Evolutionary conservation across 2,329 filamentous ascomycete species (phyloP).

Genomic region (Fusarium zealandicum): DNA sequence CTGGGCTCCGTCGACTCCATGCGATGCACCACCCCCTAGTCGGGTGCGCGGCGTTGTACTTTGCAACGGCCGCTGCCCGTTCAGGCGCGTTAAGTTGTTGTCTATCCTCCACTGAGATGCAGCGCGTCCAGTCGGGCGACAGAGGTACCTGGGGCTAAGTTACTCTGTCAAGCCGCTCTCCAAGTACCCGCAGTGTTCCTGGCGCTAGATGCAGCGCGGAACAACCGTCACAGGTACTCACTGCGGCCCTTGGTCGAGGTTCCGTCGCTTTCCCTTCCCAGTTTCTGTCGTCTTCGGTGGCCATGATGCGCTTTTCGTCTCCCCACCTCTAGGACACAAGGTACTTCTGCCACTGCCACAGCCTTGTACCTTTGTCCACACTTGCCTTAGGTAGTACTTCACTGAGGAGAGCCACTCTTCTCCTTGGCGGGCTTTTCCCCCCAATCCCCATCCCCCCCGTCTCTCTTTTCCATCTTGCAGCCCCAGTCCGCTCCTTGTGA

Average conservation of each 20-base stretch:
- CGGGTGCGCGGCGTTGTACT: constrained; percentile 24
- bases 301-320: constrained; percentile 14
- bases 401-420: constrained; percentile 29
- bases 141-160: constrained; percentile 30
- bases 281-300: constrained; percentile 7
- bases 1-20: constrained; percentile 30
- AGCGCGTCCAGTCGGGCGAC: constrained; percentile 30
- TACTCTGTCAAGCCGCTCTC: constrained; percentile 26
- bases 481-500: constrained; percentile 48
- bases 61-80: constrained; percentile 33
- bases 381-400: constrained; percentile 22
- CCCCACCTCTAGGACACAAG: constrained; percentile 17
- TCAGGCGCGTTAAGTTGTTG: constrained; percentile 32
- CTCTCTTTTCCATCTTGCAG: constrained; percentile 47
- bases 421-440: constrained; percentile 48
- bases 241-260: constrained; percentile 13
- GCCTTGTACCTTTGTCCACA: constrained; percentile 22
- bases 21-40: constrained; percentile 31
- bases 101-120: constrained; percentile 16
- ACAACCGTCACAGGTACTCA: constrained; percentile 18
- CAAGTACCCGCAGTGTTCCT: constrained; percentile 32
- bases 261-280: constrained; percentile 28
- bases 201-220: constrained; percentile 6
- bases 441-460: constrained; percentile 47
- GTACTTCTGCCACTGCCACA: constrained; percentile 6